Percentiles rank a stretch among this genome's conserved stretches.
Evolutionary conservation across 345 rosid species (phyloP).

Genomic region (Salix dunnii): DNA sequence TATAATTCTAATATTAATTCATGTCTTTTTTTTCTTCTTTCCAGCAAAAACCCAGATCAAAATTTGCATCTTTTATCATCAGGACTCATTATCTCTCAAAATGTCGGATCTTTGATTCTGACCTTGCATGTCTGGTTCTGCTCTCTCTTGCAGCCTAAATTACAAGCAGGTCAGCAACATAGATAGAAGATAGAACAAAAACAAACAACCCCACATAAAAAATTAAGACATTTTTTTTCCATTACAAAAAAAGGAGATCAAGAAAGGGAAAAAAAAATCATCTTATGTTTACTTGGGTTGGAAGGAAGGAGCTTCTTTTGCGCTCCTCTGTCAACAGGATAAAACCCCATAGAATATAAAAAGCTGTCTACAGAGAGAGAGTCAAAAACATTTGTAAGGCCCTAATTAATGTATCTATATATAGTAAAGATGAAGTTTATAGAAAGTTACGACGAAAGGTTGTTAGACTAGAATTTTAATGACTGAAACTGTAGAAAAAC

Average conservation of each 20-base stretch:
- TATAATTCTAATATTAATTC: conserved; percentile 1
- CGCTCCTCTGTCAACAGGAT: conserved; percentile 24
- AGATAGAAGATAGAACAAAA: neutral
- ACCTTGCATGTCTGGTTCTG: conserved; percentile 19
- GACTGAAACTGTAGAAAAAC: neutral
- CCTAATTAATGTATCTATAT: conserved; percentile 9
- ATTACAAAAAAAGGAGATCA: neutral
- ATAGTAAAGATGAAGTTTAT: neutral
- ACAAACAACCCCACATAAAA: conserved; percentile 1
- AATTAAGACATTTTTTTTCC: neutral
- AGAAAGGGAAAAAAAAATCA: neutral
- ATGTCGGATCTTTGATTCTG: conserved; percentile 6
- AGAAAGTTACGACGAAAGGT: neutral
- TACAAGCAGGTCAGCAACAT: conserved; percentile 20
- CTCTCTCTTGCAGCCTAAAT: conserved; percentile 14
- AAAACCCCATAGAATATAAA: conserved; percentile 21
- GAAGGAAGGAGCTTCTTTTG: conserved; percentile 26
- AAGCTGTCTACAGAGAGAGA: neutral
- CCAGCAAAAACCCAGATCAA: conserved; percentile 40
- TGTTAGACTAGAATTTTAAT: neutral
- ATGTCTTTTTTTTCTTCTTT: conserved; percentile 16
- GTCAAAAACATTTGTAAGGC: neutral
- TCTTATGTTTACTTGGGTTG: conserved; percentile 26
- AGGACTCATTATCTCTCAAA: conserved; percentile 4
- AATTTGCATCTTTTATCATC: conserved; percentile 21